Conservation (phyloP, 1,139 yeast genomes). For the Yamadazyma atlantica region DNA sequence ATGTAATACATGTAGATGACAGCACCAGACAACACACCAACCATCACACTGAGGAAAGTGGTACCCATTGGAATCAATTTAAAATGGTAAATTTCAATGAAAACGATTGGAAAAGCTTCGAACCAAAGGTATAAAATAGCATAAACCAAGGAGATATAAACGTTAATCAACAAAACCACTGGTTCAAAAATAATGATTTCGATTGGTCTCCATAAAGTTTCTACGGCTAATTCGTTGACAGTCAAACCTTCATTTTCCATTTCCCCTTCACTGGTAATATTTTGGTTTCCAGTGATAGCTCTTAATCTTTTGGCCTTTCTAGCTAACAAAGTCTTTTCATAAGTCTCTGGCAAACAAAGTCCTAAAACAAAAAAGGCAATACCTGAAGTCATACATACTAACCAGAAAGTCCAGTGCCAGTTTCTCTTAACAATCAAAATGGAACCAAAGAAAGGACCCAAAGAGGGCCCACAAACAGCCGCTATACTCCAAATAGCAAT, state of each 20-base stretch:
- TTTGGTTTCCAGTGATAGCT: conserved; percentile 39
- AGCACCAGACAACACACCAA: conserved; percentile 22
- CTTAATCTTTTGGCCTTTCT: conserved; percentile 49
- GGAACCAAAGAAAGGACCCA: conserved; percentile 34
- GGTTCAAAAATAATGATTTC: conserved; percentile 30
- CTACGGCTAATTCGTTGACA: conserved; percentile 18
- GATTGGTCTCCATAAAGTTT: conserved; percentile 32
- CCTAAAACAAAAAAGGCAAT: conserved; percentile 28
- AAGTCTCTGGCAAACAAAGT: conserved; percentile 52
- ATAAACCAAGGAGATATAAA: conserved; percentile 31
- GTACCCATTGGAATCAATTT: conserved; percentile 29
- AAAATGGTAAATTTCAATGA: conserved; percentile 20
- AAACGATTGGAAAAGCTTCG: conserved; percentile 34
- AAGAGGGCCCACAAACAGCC: conserved; percentile 30
- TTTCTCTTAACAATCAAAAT: conserved; percentile 20
- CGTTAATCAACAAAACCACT: conserved; percentile 28
- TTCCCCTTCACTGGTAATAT: conserved; percentile 42
- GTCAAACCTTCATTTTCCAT: conserved; percentile 34
- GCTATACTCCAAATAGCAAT: conserved; percentile 29
- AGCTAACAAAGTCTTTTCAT: conserved; percentile 40
- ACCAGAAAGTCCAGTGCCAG: conserved; percentile 52
- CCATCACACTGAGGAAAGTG: conserved; percentile 20
- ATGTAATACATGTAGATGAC: conserved; percentile 21
- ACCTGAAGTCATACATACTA: conserved; percentile 36
- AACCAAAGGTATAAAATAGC: conserved; percentile 32